Evolutionary conservation across 768 basidiomycete species (phyloP).

Genomic region (Trametes punicea): DNA sequence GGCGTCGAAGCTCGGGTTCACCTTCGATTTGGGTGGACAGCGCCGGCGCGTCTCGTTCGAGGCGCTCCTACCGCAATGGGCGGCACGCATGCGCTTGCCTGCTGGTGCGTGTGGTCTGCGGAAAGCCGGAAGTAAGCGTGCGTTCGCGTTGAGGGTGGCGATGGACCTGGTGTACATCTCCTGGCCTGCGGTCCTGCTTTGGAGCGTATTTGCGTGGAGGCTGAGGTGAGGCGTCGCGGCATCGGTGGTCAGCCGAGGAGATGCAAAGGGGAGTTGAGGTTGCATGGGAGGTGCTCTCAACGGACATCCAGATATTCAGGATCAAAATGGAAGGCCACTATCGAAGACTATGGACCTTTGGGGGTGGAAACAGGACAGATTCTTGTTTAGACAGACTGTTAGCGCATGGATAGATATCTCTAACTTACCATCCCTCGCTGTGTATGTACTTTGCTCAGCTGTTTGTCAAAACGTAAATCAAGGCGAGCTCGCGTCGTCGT

Average conservation of each 20-base stretch:
- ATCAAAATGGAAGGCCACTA: not conserved
- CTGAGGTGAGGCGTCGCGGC: not conserved
- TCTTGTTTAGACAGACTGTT: too few species aligned
- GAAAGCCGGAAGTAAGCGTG: not conserved
- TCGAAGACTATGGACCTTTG: too few species aligned
- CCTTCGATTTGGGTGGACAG: constrained; percentile 53
- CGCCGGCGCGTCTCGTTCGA: constrained; percentile 50
- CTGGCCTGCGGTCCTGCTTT: constrained; percentile 15
- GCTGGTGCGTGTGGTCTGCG: constrained; percentile 28
- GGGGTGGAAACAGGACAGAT: too few species aligned
- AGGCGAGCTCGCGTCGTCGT: too few species aligned
- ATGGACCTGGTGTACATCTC: constrained; percentile 12
- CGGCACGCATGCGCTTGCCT: constrained; percentile 21
- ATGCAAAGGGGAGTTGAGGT: not conserved
- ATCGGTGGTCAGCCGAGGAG: not conserved
- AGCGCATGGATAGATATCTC: too few species aligned
- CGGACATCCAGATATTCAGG: too few species aligned
- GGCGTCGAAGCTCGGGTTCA: constrained; percentile 43
- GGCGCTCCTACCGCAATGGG: constrained; percentile 8
- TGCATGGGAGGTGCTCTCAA: too few species aligned
- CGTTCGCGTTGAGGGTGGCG: constrained; percentile 7
- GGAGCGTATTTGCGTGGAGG: constrained; percentile 6
- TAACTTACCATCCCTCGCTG: too few species aligned
- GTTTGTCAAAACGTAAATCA: too few species aligned
- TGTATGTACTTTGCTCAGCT: too few species aligned